phyloP scores from a whole-genome alignment of 2,329 filamentous ascomycete species.

The Emergomyces africanus region DNA sequence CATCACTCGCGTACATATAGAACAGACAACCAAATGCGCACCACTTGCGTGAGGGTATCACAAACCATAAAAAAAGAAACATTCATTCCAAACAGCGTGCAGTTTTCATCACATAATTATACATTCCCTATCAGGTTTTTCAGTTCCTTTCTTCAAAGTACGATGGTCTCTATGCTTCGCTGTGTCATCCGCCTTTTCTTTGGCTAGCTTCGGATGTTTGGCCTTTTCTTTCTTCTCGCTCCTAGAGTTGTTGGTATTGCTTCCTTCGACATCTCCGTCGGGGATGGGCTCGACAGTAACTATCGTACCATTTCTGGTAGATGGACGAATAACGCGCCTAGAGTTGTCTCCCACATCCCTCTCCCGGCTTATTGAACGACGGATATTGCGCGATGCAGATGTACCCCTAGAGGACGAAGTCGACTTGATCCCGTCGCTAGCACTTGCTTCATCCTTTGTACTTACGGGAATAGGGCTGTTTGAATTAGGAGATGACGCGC shows the following conservation, averaged over 20 bases:
- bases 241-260: not conserved
- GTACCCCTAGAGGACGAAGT: not conserved
- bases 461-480: not conserved
- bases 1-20: not conserved
- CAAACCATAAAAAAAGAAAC: not conserved
- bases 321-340: not conserved
- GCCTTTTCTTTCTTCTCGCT: not conserved
- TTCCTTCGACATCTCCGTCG: not conserved
- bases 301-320: not conserved
- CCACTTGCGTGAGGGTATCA: not conserved
- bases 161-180: not conserved
- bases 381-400: not conserved
- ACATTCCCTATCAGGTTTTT: conserved; percentile 32
- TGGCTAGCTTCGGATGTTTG: not conserved
- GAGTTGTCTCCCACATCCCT: not conserved
- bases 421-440: not conserved
- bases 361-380: not conserved
- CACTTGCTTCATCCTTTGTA: not conserved
- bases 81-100: not conserved
- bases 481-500: not conserved
- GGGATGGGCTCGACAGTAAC: not conserved
- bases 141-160: not conserved
- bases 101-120: conserved; percentile 24
- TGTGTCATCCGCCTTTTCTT: not conserved
- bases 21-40: too few species aligned